phyloP scores from a whole-genome alignment of 78 protist genomes.

The Dictyostelium discoideum region DNA sequence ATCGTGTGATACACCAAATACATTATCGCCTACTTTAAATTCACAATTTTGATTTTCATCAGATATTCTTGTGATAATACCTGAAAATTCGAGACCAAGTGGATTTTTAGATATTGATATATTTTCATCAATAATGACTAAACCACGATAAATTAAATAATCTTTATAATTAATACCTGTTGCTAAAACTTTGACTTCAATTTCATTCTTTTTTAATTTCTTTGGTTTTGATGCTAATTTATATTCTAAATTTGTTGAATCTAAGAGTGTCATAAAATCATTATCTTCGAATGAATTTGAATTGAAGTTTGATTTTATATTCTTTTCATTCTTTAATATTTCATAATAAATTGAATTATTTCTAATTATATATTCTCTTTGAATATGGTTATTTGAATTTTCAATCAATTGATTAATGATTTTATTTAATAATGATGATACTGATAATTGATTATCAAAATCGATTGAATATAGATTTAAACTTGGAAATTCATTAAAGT shows the following conservation, averaged over 20 bases:
- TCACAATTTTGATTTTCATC: neutral
- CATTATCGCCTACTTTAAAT: conserved; percentile 19
- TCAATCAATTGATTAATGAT: neutral
- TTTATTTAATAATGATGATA: neutral
- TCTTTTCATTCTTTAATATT: conserved; percentile 13
- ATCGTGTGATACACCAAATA: neutral
- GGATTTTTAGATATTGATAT: neutral
- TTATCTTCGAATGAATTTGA: neutral
- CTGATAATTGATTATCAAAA: neutral
- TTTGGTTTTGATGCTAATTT: neutral
- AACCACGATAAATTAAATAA: conserved; percentile 27
- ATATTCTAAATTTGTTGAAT: neutral
- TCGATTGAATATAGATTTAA: neutral
- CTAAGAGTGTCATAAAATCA: neutral
- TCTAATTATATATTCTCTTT: neutral
- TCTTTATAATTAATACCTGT: conserved; percentile 61
- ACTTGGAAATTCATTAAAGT: neutral
- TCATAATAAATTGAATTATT: neutral
- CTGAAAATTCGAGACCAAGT: neutral
- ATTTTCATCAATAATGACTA: neutral
- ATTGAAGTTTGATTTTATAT: neutral
- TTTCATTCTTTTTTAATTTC: conserved; percentile 11
- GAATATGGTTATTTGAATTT: neutral
- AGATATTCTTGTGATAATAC: conserved; percentile 9
- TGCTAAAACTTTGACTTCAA: conserved; percentile 44